phyloP scores from a whole-genome alignment of 768 basidiomycete genomes.

The Mrakia gelida region DNA sequence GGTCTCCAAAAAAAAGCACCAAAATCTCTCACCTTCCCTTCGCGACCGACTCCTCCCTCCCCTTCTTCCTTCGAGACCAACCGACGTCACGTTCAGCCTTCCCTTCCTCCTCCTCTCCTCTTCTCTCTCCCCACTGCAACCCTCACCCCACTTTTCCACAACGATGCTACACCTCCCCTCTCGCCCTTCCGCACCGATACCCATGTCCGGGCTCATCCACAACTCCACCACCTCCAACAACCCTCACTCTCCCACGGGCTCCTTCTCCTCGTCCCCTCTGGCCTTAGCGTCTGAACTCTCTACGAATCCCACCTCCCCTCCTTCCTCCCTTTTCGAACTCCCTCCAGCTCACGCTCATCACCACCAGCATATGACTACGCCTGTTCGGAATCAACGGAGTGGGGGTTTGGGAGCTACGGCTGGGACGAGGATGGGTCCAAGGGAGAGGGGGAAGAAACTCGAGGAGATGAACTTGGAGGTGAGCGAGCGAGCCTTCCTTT shows the following conservation, averaged over 20 bases:
- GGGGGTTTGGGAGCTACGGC: neutral
- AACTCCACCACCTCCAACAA: neutral
- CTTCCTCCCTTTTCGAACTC: neutral
- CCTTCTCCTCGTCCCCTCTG: neutral
- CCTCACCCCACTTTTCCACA: neutral
- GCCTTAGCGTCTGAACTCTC: neutral
- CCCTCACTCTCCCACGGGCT: neutral
- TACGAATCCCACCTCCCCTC: constrained; percentile 11
- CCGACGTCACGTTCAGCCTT: neutral
- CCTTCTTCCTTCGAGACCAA: neutral
- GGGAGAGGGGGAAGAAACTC: constrained; percentile 16
- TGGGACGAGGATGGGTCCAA: neutral
- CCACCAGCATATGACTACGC: neutral
- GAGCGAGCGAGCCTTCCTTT: too few relatives aligned
- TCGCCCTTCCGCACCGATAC: neutral
- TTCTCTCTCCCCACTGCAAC: too few relatives aligned
- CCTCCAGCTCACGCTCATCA: neutral
- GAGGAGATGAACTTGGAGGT: constrained; percentile 15
- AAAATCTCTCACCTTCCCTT: too few relatives aligned
- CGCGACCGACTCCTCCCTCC: too few relatives aligned
- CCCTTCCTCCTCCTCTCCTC: neutral
- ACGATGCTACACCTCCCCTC: neutral
- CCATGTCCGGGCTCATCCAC: neutral
- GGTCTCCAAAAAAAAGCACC: too few relatives aligned
- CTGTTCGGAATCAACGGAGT: neutral